Evolutionary conservation across 1,139 yeast species (phyloP).

Genomic region (Yamadazyma mexicana): DNA sequence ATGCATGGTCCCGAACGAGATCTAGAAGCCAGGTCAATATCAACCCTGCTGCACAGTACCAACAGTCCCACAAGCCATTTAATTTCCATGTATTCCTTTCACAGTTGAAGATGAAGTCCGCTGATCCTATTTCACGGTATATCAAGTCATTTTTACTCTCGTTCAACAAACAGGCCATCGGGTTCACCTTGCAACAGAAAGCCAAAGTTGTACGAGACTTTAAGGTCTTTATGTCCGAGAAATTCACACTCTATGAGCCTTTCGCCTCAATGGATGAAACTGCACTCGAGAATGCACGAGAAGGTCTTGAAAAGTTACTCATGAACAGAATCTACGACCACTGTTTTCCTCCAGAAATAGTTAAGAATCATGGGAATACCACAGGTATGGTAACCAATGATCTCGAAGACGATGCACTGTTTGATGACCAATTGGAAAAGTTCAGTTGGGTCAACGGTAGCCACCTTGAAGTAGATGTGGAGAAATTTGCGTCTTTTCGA

Average conservation of each 20-base stretch:
- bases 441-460: constrained; percentile 74
- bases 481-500: constrained; percentile 21
- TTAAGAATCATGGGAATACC: constrained; percentile 21
- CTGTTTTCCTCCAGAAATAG: constrained; percentile 80
- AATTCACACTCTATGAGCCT: constrained; percentile 69
- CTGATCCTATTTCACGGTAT: constrained; percentile 88
- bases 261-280: constrained; percentile 64
- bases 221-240: constrained; percentile 65
- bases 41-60: constrained; percentile 20
- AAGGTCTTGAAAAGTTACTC: constrained; percentile 88
- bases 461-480: constrained; percentile 76
- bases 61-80: constrained; percentile 54
- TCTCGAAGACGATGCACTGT: constrained; percentile 56
- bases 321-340: constrained; percentile 82
- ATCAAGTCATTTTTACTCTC: constrained; percentile 77
- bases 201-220: constrained; percentile 74
- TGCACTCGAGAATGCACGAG: constrained; percentile 70
- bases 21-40: constrained; percentile 14
- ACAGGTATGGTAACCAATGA: constrained; percentile 44
- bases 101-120: constrained; percentile 69
- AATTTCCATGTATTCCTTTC: constrained; percentile 81
- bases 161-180: constrained; percentile 59
- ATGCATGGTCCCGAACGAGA: constrained; percentile 6
- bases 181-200: constrained; percentile 77
- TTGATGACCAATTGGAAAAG: constrained; percentile 58